Evolutionary conservation across 352 stramenopile species (phyloP).

Genomic region (Pythium apleroticum): DNA sequence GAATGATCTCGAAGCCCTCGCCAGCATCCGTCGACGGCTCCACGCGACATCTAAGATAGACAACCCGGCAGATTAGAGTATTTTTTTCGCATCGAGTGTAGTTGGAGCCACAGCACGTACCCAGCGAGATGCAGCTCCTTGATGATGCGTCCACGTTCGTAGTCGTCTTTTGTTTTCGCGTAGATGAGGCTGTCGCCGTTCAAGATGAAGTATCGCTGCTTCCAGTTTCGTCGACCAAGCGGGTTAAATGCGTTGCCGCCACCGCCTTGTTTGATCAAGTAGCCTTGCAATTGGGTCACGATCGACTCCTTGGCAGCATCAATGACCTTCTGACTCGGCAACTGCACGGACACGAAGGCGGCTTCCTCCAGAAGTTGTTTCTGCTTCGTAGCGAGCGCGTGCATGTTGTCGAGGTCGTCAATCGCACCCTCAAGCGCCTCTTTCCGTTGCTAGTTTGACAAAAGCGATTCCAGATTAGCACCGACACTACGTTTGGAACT

Average conservation of each 20-base stretch:
- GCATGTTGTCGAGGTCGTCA: conserved; percentile 63
- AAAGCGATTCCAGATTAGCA: no score
- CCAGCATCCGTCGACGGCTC: conserved; percentile 73
- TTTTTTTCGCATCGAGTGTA: no score
- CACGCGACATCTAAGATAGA: conserved; percentile 67
- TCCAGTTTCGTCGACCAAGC: conserved; percentile 84
- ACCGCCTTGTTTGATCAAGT: conserved; percentile 85
- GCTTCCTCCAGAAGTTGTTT: conserved; percentile 73
- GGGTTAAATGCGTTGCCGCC: conserved; percentile 77
- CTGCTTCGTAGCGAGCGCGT: conserved; percentile 63
- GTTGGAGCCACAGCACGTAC: conserved; percentile 28
- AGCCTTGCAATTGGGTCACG: conserved; percentile 69
- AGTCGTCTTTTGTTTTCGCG: conserved; percentile 85
- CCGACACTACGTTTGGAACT: no score
- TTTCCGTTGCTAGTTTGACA: conserved; percentile 58
- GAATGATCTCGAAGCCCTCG: conserved; percentile 84
- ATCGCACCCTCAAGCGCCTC: conserved; percentile 68
- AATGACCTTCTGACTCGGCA: conserved; percentile 78
- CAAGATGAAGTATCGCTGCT: conserved; percentile 88
- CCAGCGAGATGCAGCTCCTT: conserved; percentile 81
- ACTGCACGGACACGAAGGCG: conserved; percentile 79
- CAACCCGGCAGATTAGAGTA: no score
- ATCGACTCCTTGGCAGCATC: conserved; percentile 72
- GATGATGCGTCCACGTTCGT: conserved; percentile 85
- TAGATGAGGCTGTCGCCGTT: conserved; percentile 71